phyloP scores from a whole-genome alignment of 1,284 basidiomycete species.

The Tranzscheliella williamsii region DNA sequence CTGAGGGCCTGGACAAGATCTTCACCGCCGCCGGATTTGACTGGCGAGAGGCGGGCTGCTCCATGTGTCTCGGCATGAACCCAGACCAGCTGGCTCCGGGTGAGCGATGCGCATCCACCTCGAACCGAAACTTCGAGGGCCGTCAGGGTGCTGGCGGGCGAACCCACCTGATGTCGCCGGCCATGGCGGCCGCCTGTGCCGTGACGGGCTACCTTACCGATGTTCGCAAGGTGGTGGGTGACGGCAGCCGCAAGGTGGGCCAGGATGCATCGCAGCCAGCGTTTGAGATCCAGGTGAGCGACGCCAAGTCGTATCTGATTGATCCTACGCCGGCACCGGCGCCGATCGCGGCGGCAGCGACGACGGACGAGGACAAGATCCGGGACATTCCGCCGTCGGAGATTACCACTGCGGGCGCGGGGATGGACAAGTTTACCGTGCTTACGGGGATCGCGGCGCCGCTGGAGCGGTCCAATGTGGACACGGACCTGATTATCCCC shows the following conservation, averaged over 20 bases:
- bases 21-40: constrained; percentile 60
- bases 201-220: constrained; percentile 59
- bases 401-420: constrained; percentile 32
- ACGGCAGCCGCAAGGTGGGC: constrained; percentile 31
- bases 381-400: constrained; percentile 34
- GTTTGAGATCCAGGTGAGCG: constrained; percentile 48
- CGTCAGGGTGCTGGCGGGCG: constrained; percentile 58
- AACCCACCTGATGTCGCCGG: constrained; percentile 58
- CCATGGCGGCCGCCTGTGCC: constrained; percentile 58
- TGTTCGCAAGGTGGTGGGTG: constrained; percentile 52
- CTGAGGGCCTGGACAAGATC: constrained; percentile 60
- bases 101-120: constrained; percentile 60
- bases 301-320: constrained; percentile 50
- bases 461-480: constrained; percentile 55
- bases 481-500: constrained; percentile 60
- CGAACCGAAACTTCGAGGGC: constrained; percentile 61
- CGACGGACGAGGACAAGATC: constrained; percentile 44
- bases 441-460: constrained; percentile 57
- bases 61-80: constrained; percentile 61
- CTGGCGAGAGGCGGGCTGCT: constrained; percentile 60
- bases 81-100: constrained; percentile 59
- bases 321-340: constrained; percentile 31
- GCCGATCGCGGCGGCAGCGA: constrained; percentile 14
- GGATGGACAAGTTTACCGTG: constrained; percentile 54
- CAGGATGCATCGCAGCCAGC: constrained; percentile 38